Evolutionary conservation across 2,329 filamentous ascomycete genomes (phyloP).

Genomic region (Ceratocystis diversiconidia): DNA sequence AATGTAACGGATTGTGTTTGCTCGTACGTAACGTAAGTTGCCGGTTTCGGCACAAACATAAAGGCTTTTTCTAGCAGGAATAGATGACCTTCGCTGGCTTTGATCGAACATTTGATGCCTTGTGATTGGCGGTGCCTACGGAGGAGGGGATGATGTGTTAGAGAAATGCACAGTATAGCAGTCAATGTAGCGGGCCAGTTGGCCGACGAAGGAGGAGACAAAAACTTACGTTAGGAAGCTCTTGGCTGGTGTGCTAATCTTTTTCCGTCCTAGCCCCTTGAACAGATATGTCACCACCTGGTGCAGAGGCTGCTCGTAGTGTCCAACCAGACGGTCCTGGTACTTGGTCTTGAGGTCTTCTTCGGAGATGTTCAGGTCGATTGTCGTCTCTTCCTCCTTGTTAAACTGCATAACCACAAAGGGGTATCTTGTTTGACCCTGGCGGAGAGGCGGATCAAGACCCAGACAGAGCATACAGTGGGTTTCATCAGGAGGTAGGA

Average conservation of each 20-base stretch:
- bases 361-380: constrained; percentile 92
- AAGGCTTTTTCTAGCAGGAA: constrained; percentile 97
- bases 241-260: constrained; percentile 82
- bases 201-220: neutral
- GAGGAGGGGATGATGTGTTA: neutral
- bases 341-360: constrained; percentile 73
- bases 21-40: constrained; percentile 92
- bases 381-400: constrained; percentile 89
- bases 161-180: neutral
- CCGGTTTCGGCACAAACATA: constrained; percentile 97
- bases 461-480: constrained; percentile 92
- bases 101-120: constrained; percentile 99
- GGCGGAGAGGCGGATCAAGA: constrained; percentile 82
- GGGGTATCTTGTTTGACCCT: constrained; percentile 93
- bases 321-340: constrained; percentile 72
- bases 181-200: neutral
- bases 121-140: constrained; percentile 72
- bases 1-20: constrained; percentile 85
- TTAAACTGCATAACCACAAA: constrained; percentile 99
- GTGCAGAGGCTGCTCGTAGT: constrained; percentile 88
- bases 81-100: constrained; percentile 92
- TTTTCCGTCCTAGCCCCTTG: constrained; percentile 85
- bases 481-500: constrained; percentile 91
- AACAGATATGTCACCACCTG: constrained; percentile 93
- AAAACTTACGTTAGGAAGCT: constrained; percentile 63